Conservation (phyloP, 768 basidiomycete genomes). For the Lentinula guzmanii region DNA sequence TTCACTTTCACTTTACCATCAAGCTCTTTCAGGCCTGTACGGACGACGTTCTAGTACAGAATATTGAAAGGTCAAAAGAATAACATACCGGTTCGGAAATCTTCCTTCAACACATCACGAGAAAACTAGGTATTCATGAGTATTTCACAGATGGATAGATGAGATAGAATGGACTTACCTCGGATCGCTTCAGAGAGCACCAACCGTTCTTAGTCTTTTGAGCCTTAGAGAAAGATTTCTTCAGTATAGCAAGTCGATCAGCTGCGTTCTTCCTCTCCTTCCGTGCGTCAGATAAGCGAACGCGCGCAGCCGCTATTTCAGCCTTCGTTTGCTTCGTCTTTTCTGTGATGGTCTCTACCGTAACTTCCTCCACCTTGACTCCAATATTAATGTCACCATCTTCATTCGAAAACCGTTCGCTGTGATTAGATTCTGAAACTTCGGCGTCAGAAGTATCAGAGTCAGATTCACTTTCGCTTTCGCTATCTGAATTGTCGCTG, state of each 20-base stretch:
- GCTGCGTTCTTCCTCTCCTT: conserved; percentile 35
- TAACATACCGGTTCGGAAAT: conserved; percentile 38
- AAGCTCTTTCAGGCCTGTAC: conserved; percentile 43
- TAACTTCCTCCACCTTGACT: conserved; percentile 32
- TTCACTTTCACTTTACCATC: conserved; percentile 33
- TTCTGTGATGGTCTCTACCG: conserved; percentile 36
- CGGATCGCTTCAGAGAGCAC: conserved; percentile 52
- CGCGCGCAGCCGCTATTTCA: conserved; percentile 32
- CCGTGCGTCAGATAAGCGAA: conserved; percentile 29
- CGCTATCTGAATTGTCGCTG: conserved; percentile 17
- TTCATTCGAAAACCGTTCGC: background rate
- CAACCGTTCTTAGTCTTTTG: conserved; percentile 53
- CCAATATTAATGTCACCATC: conserved; percentile 9
- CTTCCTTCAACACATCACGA: conserved; percentile 49
- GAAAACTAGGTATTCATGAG: conserved; percentile 34
- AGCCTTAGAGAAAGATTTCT: conserved; percentile 28
- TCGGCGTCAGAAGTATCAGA: conserved; percentile 15
- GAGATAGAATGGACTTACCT: conserved; percentile 25
- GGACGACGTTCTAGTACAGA: background rate
- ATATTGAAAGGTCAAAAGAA: background rate
- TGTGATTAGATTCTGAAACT: conserved; percentile 13
- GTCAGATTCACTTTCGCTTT: conserved; percentile 13
- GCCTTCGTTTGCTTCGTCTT: conserved; percentile 38
- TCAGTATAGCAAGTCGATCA: conserved; percentile 26
- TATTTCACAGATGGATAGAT: background rate